These are phyloP conservation scores for Penicillium mononematosum DNA, from an alignment of 495 filamentous ascomycete genomes.

Conservation along the genomic window DNA sequence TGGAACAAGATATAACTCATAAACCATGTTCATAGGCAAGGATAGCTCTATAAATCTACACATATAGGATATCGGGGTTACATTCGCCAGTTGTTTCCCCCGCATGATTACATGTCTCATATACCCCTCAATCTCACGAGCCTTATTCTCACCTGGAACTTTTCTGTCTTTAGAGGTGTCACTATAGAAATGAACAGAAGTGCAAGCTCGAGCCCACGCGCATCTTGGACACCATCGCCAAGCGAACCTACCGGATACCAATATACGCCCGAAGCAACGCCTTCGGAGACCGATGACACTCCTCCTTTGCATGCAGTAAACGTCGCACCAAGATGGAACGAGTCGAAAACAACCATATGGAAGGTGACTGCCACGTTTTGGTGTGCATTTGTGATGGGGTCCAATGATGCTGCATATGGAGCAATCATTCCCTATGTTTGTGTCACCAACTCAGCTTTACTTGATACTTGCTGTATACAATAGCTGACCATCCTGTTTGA, in stretches of 20 bases:
- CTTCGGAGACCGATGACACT: slow-evolving; percentile 7
- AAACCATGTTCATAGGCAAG: neutral
- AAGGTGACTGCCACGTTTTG: slow-evolving; percentile 21
- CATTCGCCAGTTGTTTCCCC: slow-evolving; percentile 2
- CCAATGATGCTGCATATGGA: slow-evolving; percentile 73
- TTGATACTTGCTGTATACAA: neutral
- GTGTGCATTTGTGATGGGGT: slow-evolving; percentile 59
- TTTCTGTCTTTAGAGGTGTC: neutral
- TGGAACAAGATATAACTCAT: neutral
- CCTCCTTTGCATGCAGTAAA: slow-evolving; percentile 22
- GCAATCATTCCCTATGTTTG: slow-evolving; percentile 50
- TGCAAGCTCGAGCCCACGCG: neutral
- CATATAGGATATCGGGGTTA: slow-evolving; percentile 1
- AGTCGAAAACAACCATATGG: slow-evolving; percentile 27
- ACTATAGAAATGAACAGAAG: neutral
- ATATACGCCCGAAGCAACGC: neutral
- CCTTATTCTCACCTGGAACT: neutral
- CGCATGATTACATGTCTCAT: neutral
- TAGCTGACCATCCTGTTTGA: neutral
- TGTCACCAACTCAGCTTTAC: neutral
- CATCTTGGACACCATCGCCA: neutral
- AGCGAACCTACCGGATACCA: neutral
- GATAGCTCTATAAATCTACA: neutral
- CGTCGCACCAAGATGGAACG: slow-evolving; percentile 25
- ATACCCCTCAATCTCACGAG: neutral